Conservation (phyloP, 371 early-diverging fungal genomes). For the Phascolomyces articulosus region DNA sequence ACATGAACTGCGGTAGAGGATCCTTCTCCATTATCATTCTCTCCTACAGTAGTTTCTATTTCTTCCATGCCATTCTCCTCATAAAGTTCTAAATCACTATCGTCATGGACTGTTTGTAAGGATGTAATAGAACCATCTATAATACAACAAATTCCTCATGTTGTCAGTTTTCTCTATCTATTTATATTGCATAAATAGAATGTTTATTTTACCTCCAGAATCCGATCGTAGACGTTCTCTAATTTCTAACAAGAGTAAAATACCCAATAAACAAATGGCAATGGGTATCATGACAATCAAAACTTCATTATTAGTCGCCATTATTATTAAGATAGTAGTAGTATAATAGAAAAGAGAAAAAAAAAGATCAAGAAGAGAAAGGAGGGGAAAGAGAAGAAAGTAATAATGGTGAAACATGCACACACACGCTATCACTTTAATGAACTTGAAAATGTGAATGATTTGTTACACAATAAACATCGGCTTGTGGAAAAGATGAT, state of each 20-base stretch:
- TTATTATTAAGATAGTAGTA: not conserved
- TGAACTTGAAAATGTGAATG: too few species aligned
- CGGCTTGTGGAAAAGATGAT: not conserved
- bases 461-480: not conserved
- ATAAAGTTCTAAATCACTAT: not conserved
- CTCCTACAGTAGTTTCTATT: not conserved
- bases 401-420: too few species aligned
- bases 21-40: conserved; percentile 21
- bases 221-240: not conserved
- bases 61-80: not conserved
- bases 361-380: not conserved
- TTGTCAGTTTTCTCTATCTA: too few species aligned
- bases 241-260: conserved; percentile 6
- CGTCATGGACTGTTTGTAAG: not conserved
- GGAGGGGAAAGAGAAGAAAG: too few species aligned
- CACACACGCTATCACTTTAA: too few species aligned
- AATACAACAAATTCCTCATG: too few species aligned
- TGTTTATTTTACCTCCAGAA: not conserved
- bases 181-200: too few species aligned
- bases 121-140: not conserved
- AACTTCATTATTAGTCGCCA: conserved; percentile 8
- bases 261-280: conserved; percentile 9
- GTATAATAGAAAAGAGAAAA: not conserved
- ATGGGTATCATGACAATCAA: conserved; percentile 13
- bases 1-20: conserved; percentile 44